phyloP scores from a whole-genome alignment of 768 basidiomycete genomes.

The Polyporus arcularius region DNA sequence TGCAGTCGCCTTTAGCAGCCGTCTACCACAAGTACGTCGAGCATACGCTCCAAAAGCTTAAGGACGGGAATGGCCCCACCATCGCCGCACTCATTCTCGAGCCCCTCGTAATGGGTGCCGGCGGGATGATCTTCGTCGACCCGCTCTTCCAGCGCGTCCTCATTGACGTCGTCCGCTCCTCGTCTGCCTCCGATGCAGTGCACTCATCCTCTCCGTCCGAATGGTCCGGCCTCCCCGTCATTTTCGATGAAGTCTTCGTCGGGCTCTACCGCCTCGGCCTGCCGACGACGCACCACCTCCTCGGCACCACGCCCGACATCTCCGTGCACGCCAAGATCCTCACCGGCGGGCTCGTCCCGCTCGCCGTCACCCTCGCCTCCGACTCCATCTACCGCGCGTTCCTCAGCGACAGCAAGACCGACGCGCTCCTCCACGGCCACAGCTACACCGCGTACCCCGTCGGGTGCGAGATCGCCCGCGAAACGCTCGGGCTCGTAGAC shows the following conservation, averaged over 20 bases:
- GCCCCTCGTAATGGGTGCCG: constrained; percentile 92
- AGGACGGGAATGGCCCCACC: constrained; percentile 38
- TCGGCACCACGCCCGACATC: constrained; percentile 82
- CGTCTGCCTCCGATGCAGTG: constrained; percentile 30
- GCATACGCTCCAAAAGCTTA: constrained; percentile 48
- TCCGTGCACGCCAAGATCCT: constrained; percentile 91
- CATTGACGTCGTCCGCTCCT: constrained; percentile 74
- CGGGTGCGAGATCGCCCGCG: constrained; percentile 89
- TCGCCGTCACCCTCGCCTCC: constrained; percentile 82
- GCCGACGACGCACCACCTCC: constrained; percentile 59
- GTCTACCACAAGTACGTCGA: constrained; percentile 65
- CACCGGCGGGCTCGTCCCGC: constrained; percentile 88
- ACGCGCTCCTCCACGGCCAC: constrained; percentile 91
- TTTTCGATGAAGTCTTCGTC: constrained; percentile 96
- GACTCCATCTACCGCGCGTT: constrained; percentile 82
- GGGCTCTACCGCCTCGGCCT: constrained; percentile 89
- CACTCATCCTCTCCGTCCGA: constrained; percentile 25
- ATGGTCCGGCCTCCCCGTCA: constrained; percentile 80
- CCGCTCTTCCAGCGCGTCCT: constrained; percentile 92
- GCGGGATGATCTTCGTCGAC: constrained; percentile 97
- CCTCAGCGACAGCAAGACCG: constrained; percentile 69
- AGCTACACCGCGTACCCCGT: constrained; percentile 94
- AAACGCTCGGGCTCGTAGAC: constrained; percentile 70
- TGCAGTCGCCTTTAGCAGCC: constrained; percentile 59
- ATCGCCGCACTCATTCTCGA: constrained; percentile 85